phyloP scores from a whole-genome alignment of 495 filamentous ascomycete species.

The Neurospora sp. region DNA sequence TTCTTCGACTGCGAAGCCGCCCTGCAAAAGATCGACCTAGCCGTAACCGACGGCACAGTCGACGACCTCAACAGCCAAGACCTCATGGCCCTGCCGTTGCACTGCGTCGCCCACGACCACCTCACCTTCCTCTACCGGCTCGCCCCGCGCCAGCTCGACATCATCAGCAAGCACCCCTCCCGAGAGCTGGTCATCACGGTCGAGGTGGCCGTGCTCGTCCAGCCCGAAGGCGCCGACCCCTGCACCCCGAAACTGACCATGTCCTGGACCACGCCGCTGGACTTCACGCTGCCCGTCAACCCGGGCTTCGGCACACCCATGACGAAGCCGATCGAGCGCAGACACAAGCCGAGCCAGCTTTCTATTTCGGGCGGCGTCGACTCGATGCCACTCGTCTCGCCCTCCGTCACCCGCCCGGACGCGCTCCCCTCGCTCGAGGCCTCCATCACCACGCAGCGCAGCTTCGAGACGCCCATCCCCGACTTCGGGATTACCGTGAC shows the following conservation, averaged over 20 bases:
- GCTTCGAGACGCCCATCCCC: slow-evolving; percentile 35
- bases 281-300: slow-evolving; percentile 64
- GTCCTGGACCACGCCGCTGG: slow-evolving; percentile 71
- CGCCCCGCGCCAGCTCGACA: slow-evolving; percentile 50
- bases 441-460: slow-evolving; percentile 21
- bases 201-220: slow-evolving; percentile 52
- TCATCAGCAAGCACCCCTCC: slow-evolving; percentile 42
- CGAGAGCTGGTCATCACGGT: slow-evolving; percentile 49
- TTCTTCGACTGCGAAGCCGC: slow-evolving; percentile 63
- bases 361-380: slow-evolving; percentile 38
- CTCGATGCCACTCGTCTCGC: slow-evolving; percentile 31
- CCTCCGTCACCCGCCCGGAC: slow-evolving; percentile 40
- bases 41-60: slow-evolving; percentile 54
- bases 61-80: slow-evolving; percentile 50
- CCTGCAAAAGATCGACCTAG: slow-evolving; percentile 57
- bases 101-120: slow-evolving; percentile 70
- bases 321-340: slow-evolving; percentile 49
- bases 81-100: slow-evolving; percentile 52
- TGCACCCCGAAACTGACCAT: slow-evolving; percentile 69
- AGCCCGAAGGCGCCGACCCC: slow-evolving; percentile 27
- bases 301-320: slow-evolving; percentile 42
- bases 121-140: slow-evolving; percentile 77
- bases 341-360: slow-evolving; percentile 52
- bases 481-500: slow-evolving; percentile 70
- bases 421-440: slow-evolving; percentile 43